Base-by-base conservation (phyloP, 139 green algal species). In the Chlorella sp. region DNA sequence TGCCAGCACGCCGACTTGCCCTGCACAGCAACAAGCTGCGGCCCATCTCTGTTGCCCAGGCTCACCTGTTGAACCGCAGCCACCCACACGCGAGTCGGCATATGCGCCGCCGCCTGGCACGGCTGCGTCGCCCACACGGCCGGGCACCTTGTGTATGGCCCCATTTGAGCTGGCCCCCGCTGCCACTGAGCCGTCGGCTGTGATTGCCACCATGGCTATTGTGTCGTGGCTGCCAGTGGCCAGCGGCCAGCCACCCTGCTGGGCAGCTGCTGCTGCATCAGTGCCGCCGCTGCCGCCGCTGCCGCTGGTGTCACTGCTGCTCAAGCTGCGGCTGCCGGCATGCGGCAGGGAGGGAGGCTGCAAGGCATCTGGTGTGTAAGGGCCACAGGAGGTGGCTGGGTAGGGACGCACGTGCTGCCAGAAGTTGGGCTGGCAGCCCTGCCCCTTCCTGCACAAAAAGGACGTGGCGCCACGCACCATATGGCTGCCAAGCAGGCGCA, bases 391-490 rank as follows among this genome's bases (percentile, higher is more conserved):
- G 3, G 21, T 56, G 12, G 28, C 6, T 25, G 89, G 78, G 55
- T 95, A 81, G 23, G 93, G 93, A 5, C 23, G 15, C 25, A 97
- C 94, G 39, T 81, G 21, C 30, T 44, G 63, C 72, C 94, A 64
- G 84, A 93, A 97, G 87, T 97, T 97, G 17, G 94, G 94, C 85
- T 97, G 94, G 82, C 94, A 97, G 20, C 67, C 28, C 4, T 18
- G 30, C 0, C 41, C 32, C 38, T 23, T 15, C 62, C 75, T 79
- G 84, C 47, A 81, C 0, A 17, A 5, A 13, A 68, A 6, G 20
- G 25, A 32, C n/a, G 4, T 28, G 26, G 25, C 2, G 28, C 3
- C 3, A 2, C 15, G 25, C 25, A 18, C 25, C 12, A 26, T 20
- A 30, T 30, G 32, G n/a, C n/a, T n/a, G n/a, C n/a, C n/a, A n/a